These are phyloP conservation scores for Colletotrichum cereale DNA, from an alignment of 2,329 filamentous ascomycete species.

Conservation along the genomic window DNA sequence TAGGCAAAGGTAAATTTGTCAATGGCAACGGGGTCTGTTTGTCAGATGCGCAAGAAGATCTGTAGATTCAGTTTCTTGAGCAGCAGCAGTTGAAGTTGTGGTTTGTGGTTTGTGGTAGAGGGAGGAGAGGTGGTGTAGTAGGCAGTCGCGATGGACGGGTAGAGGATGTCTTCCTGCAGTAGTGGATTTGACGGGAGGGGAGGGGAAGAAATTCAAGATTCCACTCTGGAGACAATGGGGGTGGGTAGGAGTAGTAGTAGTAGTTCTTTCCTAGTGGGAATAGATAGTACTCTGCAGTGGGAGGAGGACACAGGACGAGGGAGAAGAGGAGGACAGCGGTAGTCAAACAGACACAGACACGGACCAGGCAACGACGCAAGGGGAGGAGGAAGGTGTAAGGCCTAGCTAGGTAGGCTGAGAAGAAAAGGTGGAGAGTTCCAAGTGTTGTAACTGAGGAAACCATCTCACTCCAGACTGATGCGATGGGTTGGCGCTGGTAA, in stretches of 20 bases:
- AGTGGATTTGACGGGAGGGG: conserved; percentile 39
- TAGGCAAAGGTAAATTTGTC: conserved; percentile 40
- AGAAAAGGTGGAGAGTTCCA: conserved; percentile 26
- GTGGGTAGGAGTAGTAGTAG: conserved; percentile 40
- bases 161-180: conserved; percentile 36
- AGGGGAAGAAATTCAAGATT: conserved; percentile 41
- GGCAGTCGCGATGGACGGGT: conserved; percentile 28
- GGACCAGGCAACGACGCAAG: conserved; percentile 6
- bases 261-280: conserved; percentile 20
- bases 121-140: not conserved
- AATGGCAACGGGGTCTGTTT: conserved; percentile 27
- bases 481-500: conserved; percentile 42
- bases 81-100: conserved; percentile 7
- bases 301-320: conserved; percentile 11
- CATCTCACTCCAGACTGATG: conserved; percentile 29
- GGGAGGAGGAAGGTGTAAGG: conserved; percentile 31
- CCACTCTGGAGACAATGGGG: conserved; percentile 37
- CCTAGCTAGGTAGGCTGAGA: conserved; percentile 17
- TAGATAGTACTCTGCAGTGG: conserved; percentile 28
- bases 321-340: conserved; percentile 14
- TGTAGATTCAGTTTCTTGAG: conserved; percentile 17
- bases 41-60: conserved; percentile 30
- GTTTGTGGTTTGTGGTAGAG: conserved; percentile 4
- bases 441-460: conserved; percentile 44
- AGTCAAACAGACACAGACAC: conserved; percentile 10